A percentile compares a stretch with the other conserved stretches of the same genome.
phyloP scores from a whole-genome alignment of 495 filamentous ascomycete species.

The Hypoxylon crocopeplum region DNA sequence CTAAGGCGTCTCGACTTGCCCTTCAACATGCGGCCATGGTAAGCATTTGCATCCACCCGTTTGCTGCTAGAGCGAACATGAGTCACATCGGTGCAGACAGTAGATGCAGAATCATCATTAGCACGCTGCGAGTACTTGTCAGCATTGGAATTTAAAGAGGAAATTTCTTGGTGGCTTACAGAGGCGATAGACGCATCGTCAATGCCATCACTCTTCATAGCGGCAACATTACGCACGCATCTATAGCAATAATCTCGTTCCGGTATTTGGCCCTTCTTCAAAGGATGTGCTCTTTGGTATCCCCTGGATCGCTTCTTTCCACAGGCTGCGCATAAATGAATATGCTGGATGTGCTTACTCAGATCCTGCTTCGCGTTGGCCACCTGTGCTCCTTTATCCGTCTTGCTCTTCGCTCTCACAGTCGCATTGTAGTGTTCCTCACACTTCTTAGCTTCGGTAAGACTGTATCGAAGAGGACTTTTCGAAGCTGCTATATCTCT shows the following conservation, averaged over 20 bases:
- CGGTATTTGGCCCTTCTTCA: conserved; percentile 36
- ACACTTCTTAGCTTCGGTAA: conserved; percentile 16
- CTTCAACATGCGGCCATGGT: neutral
- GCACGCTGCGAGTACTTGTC: conserved; percentile 12
- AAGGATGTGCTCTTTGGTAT: conserved; percentile 28
- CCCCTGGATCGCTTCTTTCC: conserved; percentile 29
- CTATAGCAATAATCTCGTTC: conserved; percentile 25
- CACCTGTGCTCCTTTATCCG: neutral
- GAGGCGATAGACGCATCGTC: neutral
- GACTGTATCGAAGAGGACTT: conserved; percentile 1
- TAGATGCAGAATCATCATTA: neutral
- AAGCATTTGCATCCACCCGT: conserved; percentile 1
- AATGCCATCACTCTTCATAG: neutral
- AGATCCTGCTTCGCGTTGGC: neutral
- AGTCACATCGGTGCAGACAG: too few relatives aligned
- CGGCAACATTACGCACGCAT: conserved; percentile 22
- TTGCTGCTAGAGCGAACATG: neutral
- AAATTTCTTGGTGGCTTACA: neutral
- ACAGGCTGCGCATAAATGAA: conserved; percentile 34
- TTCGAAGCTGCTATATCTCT: neutral
- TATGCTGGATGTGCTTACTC: conserved; percentile 27
- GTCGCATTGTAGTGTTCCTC: conserved; percentile 22
- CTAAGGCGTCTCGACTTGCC: conserved; percentile 1
- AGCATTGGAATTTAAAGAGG: neutral
- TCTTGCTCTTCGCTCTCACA: neutral